phyloP scores from a whole-genome alignment of 768 basidiomycete species.

The Amanita subjunquillea region DNA sequence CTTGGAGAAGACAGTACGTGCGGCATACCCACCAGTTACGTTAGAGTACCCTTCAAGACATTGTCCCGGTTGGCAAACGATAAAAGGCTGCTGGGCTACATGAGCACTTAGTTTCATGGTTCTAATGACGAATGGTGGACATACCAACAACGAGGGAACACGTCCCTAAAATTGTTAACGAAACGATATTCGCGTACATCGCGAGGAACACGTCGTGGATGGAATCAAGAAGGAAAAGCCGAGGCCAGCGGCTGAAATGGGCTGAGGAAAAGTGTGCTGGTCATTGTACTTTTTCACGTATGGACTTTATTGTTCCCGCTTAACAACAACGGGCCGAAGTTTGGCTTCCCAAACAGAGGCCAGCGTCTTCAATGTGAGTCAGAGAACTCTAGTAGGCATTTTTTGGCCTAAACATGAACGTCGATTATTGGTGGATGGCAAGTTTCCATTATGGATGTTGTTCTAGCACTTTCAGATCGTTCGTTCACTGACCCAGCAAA shows the following conservation, averaged over 20 bases:
- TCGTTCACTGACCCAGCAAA: slow-evolving; percentile 41
- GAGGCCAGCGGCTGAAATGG: slow-evolving; percentile 4
- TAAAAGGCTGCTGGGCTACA: slow-evolving; percentile 41
- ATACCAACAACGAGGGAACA: neutral
- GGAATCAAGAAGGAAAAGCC: slow-evolving; percentile 4
- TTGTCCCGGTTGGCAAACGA: slow-evolving; percentile 84
- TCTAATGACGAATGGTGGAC: neutral
- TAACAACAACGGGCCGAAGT: neutral
- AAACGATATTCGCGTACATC: slow-evolving; percentile 8
- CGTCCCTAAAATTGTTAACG: slow-evolving; percentile 1
- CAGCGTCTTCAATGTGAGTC: slow-evolving; percentile 21
- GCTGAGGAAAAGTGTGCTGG: neutral
- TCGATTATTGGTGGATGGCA: slow-evolving; percentile 40
- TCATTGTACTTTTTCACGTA: slow-evolving; percentile 1
- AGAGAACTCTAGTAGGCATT: slow-evolving; percentile 29
- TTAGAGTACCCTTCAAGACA: slow-evolving; percentile 76
- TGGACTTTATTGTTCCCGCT: slow-evolving; percentile 1
- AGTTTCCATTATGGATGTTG: slow-evolving; percentile 29
- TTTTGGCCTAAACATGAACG: slow-evolving; percentile 13
- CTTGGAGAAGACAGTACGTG: slow-evolving; percentile 12
- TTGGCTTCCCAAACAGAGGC: neutral
- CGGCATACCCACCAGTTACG: slow-evolving; percentile 46
- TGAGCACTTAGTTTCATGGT: neutral
- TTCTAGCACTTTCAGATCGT: neutral
- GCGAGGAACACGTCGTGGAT: slow-evolving; percentile 1